Base-by-base conservation (phyloP, 371 early-diverging fungal genomes). In the Apophysomyces sp. region DNA sequence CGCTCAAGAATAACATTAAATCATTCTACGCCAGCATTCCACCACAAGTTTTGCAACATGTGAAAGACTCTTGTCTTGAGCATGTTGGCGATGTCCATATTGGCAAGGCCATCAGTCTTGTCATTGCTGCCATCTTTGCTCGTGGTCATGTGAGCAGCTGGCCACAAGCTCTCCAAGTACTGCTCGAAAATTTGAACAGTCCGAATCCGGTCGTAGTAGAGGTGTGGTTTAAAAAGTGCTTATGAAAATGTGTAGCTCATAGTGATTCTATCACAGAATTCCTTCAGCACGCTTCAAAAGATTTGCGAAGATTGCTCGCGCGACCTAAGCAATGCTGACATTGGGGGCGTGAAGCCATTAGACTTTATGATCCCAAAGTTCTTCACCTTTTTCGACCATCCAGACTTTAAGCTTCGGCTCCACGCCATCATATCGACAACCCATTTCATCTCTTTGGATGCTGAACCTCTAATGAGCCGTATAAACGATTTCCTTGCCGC, bases 221-320 rank as follows among this genome's bases (percentile, higher is more conserved):
- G 85, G 93, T 89, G 82, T 68, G 71, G 60, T 55, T 8, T 39
- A 24, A 32, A 32, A 21, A 9, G 11, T 21, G 49, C 37, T 11
- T 37, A n/a, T 37, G 21, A 30, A 30, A 16, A 32, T 55, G n/a
- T 15, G 26, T 27, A 26, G 27, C 16, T 31, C 24, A 29, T n/a
- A 7, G 12, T 30, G 15, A 36, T 53, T 59, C 27, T n/a, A 2
- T 53, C 60, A n/a, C 76, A 94, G 93, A 90, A 92, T 53, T 85
- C 93, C 18, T 92, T 94, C 69, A 86, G 87, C 52, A 93, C 95
- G 8, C 73, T 98, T 60, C 82, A 86, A 71, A 95, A 93, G 78
- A 92, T 97, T 63, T 96, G 97, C 77, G 97, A 98, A 70, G 98
- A 97, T 71, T 90, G 87, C 52, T 74, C 89, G 52, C 84, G 81